Evolutionary conservation across 495 filamentous ascomycete species (phyloP).

Genomic region (Tetracladium marchalianum): DNA sequence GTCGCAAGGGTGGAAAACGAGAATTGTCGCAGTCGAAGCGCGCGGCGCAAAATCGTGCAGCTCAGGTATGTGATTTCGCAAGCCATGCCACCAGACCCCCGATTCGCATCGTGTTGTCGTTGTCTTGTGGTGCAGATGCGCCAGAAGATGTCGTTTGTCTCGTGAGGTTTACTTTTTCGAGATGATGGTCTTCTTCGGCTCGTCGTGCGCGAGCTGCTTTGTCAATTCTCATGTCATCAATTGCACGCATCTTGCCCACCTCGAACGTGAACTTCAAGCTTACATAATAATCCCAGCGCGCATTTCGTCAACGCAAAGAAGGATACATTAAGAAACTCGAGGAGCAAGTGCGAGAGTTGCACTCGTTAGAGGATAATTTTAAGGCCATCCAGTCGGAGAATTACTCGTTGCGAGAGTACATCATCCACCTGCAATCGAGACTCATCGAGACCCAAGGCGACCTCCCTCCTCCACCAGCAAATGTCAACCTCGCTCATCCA

Average conservation of each 20-base stretch:
- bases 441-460: conserved; percentile 76
- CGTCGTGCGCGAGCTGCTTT: conserved; percentile 19
- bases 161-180: conserved; percentile 8
- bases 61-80: conserved; percentile 57
- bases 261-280: not conserved
- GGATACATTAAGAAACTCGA: conserved; percentile 96
- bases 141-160: conserved; percentile 4
- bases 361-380: conserved; percentile 55
- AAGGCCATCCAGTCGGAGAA: conserved; percentile 78
- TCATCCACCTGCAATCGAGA: conserved; percentile 81
- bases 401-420: conserved; percentile 81
- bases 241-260: conserved; percentile 16
- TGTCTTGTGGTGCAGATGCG: not conserved
- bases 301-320: conserved; percentile 96
- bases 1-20: conserved; percentile 51
- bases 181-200: conserved; percentile 9
- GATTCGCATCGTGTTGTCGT: conserved; percentile 1
- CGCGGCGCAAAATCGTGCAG: conserved; percentile 92
- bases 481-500: conserved; percentile 19
- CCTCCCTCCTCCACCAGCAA: conserved; percentile 67
- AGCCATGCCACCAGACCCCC: conserved; percentile 12
- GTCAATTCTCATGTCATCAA: conserved; percentile 27
- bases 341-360: conserved; percentile 72
- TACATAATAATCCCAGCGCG: conserved; percentile 47
- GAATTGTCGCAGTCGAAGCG: conserved; percentile 92